Evolutionary conservation across 179 eudicot species (phyloP), one percentile per base, ranked within the genome.

Genomic region (Amaranthus tricolor): DNA sequence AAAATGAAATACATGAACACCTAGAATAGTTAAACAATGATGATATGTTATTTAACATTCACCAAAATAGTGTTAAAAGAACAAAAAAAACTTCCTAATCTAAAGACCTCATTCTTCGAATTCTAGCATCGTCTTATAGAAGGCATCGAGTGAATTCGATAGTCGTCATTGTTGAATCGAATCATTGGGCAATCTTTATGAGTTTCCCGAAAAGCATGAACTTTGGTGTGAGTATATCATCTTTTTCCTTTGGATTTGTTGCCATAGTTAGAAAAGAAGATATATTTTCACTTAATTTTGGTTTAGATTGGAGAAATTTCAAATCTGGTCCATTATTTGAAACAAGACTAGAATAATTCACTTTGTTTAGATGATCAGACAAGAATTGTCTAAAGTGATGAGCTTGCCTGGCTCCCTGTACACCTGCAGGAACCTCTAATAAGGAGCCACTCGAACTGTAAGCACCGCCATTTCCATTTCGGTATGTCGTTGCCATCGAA

Each of bases 321-420:
- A 82, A 81, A 75, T 74, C 76, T 47, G 86, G 76, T 17, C 76
- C 76, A 64, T 64, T 31, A 31, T 31, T 80, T 11, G 85, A 67
- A 54, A 81, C 82, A 50, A 84, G 85, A 67, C 86, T 85, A 70
- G 85, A 77, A 21, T 68, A 68, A 71, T 85, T 84, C 70, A 84
- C 81, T 82, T 86, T 88, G 84, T 85, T 85, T 73, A 84, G 78
- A 79, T 88, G 89, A 84, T 87, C 92, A 68, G 84, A 77, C 75
- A 86, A 85, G 7, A 92, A 86, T 44, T 78, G 81, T 80, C 92
- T 90, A 71, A 88, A 84, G 63, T 84, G 93, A 86, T 84, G 93
- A 86, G 96, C 86, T 85, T 92, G 98, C 98, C 98, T 94, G 97
- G 94, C 90, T 90, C 92, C 98, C 98, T 94, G 97, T 90, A 92